phyloP scores from a whole-genome alignment of 1,139 yeast species.

The Sugiyamaella neomexicana region DNA sequence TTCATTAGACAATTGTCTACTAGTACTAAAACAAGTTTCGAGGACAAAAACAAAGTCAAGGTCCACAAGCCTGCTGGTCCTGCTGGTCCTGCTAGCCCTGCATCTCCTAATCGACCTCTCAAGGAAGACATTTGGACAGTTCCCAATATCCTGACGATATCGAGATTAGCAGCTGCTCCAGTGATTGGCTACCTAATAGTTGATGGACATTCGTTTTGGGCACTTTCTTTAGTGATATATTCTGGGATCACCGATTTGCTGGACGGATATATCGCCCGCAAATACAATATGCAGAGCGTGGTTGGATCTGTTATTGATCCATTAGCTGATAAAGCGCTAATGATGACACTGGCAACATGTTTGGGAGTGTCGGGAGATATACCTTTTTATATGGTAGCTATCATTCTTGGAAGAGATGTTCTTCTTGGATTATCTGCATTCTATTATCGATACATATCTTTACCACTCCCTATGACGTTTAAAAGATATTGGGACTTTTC shows the following conservation, averaged over 20 bases:
- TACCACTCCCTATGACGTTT: conserved; percentile 76
- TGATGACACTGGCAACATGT: conserved; percentile 82
- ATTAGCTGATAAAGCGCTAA: conserved; percentile 86
- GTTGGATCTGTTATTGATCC: conserved; percentile 94
- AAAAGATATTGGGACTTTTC: conserved; percentile 72
- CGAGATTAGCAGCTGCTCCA: conserved; percentile 80
- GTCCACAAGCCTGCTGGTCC: neutral
- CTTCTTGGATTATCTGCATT: conserved; percentile 74
- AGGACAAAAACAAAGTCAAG: neutral
- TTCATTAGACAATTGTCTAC: neutral
- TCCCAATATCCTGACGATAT: conserved; percentile 80
- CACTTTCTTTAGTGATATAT: conserved; percentile 72
- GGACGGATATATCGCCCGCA: conserved; percentile 89
- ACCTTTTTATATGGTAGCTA: conserved; percentile 62
- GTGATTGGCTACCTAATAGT: conserved; percentile 76
- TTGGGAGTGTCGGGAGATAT: conserved; percentile 63
- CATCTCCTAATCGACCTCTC: conserved; percentile 1
- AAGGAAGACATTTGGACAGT: conserved; percentile 68
- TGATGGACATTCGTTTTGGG: conserved; percentile 57
- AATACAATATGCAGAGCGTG: conserved; percentile 70
- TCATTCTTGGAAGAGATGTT: conserved; percentile 85
- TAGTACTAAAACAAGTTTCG: neutral
- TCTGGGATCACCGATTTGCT: conserved; percentile 88
- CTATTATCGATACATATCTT: conserved; percentile 67
- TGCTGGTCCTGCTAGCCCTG: conserved; percentile 2